A percentile compares a stretch with the other conserved stretches of the same genome.
Evolutionary conservation across 2,329 filamentous ascomycete genomes (phyloP).

Genomic region (Esteya vermicola): DNA sequence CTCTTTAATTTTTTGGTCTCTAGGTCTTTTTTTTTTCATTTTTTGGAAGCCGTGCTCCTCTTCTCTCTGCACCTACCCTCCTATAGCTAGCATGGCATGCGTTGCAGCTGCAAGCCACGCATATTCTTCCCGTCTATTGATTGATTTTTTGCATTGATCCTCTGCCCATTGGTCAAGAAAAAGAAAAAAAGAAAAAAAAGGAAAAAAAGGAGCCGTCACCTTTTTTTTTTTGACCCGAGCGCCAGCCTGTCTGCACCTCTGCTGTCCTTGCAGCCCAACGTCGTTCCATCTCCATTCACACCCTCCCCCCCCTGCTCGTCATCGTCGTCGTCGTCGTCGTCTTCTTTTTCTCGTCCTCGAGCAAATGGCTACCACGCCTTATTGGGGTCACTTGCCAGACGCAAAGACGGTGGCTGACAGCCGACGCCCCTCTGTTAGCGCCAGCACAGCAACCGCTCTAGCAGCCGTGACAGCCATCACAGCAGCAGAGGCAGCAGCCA

Average conservation of each 20-base stretch:
- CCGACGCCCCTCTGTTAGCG: conserved; percentile 24
- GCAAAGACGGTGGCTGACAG: conserved; percentile 24
- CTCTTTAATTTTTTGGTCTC: conserved; percentile 1
- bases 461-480: conserved; percentile 3
- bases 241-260: no score
- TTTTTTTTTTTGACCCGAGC: background rate
- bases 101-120: conserved; percentile 2
- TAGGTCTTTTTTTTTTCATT: background rate
- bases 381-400: conserved; percentile 28
- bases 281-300: conserved; percentile 26
- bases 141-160: background rate
- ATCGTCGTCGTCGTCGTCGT: conserved; percentile 12
- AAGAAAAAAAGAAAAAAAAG: background rate
- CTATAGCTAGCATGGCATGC: background rate
- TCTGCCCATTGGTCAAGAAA: background rate
- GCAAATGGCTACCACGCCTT: conserved; percentile 1
- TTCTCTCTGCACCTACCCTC: background rate
- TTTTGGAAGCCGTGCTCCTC: background rate
- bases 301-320: background rate
- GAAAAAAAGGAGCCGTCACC: background rate
- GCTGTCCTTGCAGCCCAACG: conserved; percentile 17
- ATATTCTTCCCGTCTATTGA: background rate
- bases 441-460: conserved; percentile 14
- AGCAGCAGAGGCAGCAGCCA: background rate
- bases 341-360: conserved; percentile 22